phyloP scores from a whole-genome alignment of 768 basidiomycete species.

The Roridomyces roridus region DNA sequence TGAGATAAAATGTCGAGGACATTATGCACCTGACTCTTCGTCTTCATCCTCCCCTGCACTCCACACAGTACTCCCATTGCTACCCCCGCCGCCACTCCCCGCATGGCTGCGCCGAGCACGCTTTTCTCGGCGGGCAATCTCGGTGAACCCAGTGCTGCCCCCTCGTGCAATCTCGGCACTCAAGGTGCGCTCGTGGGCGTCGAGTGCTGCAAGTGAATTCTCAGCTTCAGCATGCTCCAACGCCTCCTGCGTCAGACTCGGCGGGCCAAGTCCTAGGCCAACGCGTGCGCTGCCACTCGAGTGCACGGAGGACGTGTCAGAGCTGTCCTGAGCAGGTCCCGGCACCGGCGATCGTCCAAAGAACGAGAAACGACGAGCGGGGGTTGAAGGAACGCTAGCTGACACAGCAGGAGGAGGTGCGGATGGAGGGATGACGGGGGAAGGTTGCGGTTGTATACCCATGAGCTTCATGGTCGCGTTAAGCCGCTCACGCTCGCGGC shows the following conservation, averaged over 20 bases:
- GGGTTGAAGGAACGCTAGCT: slow-evolving; percentile 35
- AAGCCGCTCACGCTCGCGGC: slow-evolving; percentile 84
- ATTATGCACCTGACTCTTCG: slow-evolving; percentile 28
- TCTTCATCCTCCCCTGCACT: slow-evolving; percentile 76
- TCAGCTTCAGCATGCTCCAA: slow-evolving; percentile 82
- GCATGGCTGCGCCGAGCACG: slow-evolving; percentile 65
- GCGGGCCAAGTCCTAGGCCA: slow-evolving; percentile 41
- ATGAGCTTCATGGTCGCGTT: slow-evolving; percentile 93
- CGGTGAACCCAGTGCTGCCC: slow-evolving; percentile 76
- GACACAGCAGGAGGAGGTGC: slow-evolving; percentile 28
- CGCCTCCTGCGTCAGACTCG: slow-evolving; percentile 73
- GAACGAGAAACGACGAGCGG: slow-evolving; percentile 67
- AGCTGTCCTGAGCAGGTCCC: slow-evolving; percentile 45
- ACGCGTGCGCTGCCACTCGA: slow-evolving; percentile 40
- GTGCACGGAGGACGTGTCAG: slow-evolving; percentile 55
- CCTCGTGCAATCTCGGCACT: slow-evolving; percentile 82
- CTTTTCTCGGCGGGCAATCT: slow-evolving; percentile 63
- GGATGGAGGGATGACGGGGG: slow-evolving; percentile 42
- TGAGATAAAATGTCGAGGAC: slow-evolving; percentile 12
- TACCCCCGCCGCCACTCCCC: slow-evolving; percentile 64
- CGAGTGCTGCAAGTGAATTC: slow-evolving; percentile 76
- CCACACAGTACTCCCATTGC: slow-evolving; percentile 72
- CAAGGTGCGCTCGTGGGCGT: slow-evolving; percentile 76
- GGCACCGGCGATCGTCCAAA: slow-evolving; percentile 62
- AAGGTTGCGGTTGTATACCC: slow-evolving; percentile 79